Conservation (phyloP, 352 stramenopile genomes). For the Globisporangium splendens region DNA sequence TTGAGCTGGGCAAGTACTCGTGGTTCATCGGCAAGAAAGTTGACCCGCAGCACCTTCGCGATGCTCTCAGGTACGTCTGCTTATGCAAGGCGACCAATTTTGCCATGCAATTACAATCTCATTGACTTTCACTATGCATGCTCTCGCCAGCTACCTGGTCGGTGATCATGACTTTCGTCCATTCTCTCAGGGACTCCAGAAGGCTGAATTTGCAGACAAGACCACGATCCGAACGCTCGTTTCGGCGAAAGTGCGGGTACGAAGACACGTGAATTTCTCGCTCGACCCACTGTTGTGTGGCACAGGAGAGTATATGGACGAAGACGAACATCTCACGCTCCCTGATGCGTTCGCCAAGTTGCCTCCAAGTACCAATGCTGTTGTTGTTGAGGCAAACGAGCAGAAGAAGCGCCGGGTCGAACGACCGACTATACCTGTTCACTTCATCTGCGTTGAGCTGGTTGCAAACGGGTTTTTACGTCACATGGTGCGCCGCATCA, state of each 20-base stretch:
- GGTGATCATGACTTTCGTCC: constrained; percentile 74
- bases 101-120: background rate
- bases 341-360: constrained; percentile 8
- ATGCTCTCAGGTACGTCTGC: constrained; percentile 46
- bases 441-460: constrained; percentile 83
- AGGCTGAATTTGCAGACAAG: constrained; percentile 50
- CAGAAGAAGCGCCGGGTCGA: constrained; percentile 41
- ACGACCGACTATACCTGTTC: constrained; percentile 21
- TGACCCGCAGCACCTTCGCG: constrained; percentile 50
- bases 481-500: constrained; percentile 86
- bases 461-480: constrained; percentile 81
- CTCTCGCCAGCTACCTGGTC: constrained; percentile 41
- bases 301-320: constrained; percentile 47
- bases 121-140: background rate
- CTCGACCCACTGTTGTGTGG: constrained; percentile 56
- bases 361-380: no score
- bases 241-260: constrained; percentile 53
- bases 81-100: constrained; percentile 5
- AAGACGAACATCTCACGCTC: constrained; percentile 2
- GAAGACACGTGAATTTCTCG: constrained; percentile 69
- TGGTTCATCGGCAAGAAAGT: constrained; percentile 79
- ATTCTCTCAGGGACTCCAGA: constrained; percentile 78
- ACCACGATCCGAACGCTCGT: constrained; percentile 69
- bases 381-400: constrained; percentile 8
- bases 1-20: constrained; percentile 70